phyloP scores from a whole-genome alignment of 208 protist genomes.

The Novymonas esmeraldas region DNA sequence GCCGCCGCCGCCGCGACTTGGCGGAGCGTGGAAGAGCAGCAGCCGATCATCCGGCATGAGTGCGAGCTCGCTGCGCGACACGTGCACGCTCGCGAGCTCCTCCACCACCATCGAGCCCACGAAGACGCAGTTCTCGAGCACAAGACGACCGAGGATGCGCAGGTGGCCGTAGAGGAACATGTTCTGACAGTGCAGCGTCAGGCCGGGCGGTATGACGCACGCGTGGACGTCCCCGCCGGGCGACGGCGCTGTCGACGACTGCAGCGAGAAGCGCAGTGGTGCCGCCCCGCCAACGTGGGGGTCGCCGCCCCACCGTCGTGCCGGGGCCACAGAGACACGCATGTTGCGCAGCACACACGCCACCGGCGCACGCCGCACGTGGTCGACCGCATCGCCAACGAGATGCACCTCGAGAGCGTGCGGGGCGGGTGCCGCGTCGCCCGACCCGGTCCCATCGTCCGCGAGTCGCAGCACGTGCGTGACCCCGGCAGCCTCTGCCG shows the following conservation, averaged over 20 bases:
- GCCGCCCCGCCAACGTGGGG: not conserved
- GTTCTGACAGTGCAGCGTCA: slow-evolving; percentile 46
- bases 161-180: slow-evolving; percentile 62
- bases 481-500: not conserved
- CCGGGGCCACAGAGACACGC: slow-evolving; percentile 11
- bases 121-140: slow-evolving; percentile 61
- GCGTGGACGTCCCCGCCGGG: slow-evolving; percentile 25
- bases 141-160: slow-evolving; percentile 51
- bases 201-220: slow-evolving; percentile 40
- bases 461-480: slow-evolving; percentile 1
- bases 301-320: not conserved
- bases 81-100: slow-evolving; percentile 37
- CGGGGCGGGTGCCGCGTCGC: not conserved
- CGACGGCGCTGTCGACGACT: slow-evolving; percentile 26
- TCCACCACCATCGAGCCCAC: slow-evolving; percentile 56
- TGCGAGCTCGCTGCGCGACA: slow-evolving; percentile 41
- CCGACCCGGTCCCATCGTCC: not conserved
- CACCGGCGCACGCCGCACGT: slow-evolving; percentile 3
- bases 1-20: not conserved
- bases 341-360: slow-evolving; percentile 33
- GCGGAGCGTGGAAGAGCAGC: too few relatives aligned
- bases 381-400: slow-evolving; percentile 2
- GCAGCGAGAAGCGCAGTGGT: slow-evolving; percentile 20
- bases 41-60: slow-evolving; percentile 44
- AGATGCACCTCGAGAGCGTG: slow-evolving; percentile 19